phyloP scores from a whole-genome alignment of 176 grass and related monocot species.

The Rhynchospora breviuscula region DNA sequence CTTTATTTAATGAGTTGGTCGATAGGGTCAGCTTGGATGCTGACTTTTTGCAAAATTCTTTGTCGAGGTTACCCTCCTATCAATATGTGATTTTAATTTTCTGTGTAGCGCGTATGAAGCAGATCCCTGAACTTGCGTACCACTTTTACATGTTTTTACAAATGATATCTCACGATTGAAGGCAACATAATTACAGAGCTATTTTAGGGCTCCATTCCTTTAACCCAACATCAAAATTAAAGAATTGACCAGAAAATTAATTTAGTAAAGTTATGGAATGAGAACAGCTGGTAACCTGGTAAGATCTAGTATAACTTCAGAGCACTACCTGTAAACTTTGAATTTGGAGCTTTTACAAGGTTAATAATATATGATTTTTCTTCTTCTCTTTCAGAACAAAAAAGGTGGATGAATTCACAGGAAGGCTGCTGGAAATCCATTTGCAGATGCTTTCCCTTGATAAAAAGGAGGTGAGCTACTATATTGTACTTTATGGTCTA shows the following conservation, averaged over 20 bases:
- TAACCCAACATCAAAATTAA: neutral
- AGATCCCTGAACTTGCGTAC: neutral
- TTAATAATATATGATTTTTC: neutral
- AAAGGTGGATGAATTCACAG: constrained; percentile 79
- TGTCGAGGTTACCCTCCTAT: constrained; percentile 54
- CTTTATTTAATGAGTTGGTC: constrained; percentile 83
- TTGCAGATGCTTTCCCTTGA: constrained; percentile 62
- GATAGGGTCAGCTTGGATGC: constrained; percentile 92
- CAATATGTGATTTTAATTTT: neutral
- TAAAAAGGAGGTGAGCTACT: constrained; percentile 61
- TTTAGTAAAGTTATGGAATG: neutral
- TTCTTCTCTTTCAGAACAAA: constrained; percentile 57
- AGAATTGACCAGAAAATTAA: neutral
- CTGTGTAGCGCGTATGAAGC: neutral
- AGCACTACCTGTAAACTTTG: neutral
- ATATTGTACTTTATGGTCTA: neutral
- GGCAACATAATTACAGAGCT: neutral
- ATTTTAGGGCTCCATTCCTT: neutral
- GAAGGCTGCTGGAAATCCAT: constrained; percentile 82
- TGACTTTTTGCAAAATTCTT: constrained; percentile 65
- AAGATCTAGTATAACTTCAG: neutral
- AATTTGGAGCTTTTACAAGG: neutral
- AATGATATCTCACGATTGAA: neutral
- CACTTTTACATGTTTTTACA: neutral
- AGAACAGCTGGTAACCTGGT: neutral